Base-by-base conservation (phyloP, 2,329 filamentous ascomycete genomes). In the Botrytis paeoniae region DNA sequence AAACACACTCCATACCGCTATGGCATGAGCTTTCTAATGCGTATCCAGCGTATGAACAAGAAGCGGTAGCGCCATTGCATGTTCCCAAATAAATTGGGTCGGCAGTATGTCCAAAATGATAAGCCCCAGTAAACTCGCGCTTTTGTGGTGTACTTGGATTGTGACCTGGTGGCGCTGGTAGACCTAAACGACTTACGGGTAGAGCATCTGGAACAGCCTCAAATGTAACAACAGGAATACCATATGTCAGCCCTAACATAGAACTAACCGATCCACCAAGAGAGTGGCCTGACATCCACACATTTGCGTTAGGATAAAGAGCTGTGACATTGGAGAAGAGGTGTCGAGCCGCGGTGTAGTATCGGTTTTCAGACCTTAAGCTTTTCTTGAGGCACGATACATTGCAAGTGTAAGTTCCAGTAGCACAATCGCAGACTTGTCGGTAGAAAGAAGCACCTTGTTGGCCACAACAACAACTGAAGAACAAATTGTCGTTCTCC, bases 401-500 rank as follows among this genome's bases (percentile, higher is more conserved):
- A 84, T 98, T 98, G 85, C 95, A 98, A 22, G 91, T 91, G 80
- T 94, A 98, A 1, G 94, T 93, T 18, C 90, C 89, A 2, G 92
- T 93, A 75, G 94, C 93, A 81, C 96, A 99, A 81, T 97, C 92
- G 83, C 96, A 99, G 72, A 97, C 94, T 81, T 97, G 92, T 74
- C 93, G 91, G 91, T 94, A 98, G 25, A 94, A 89, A 84, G 91
- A 94, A 76, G 94, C 93, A 0, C 95, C 94, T 78, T 97, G 95
- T 83, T 98, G 94, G 6, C 90, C 96, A 83, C 96, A 99, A 82
- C 96, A 99, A 84, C 96, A 99, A 80, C 95, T 97, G 84, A 98
- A 98, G 83, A 97, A 97, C 16, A 99, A 86, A 81, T 99, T 99
- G 83, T 99, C 96, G 81, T 98, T 99, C 79, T 95, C 86, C 84